phyloP scores from a whole-genome alignment of 345 rosid genomes.

The Brassica cretica region DNA sequence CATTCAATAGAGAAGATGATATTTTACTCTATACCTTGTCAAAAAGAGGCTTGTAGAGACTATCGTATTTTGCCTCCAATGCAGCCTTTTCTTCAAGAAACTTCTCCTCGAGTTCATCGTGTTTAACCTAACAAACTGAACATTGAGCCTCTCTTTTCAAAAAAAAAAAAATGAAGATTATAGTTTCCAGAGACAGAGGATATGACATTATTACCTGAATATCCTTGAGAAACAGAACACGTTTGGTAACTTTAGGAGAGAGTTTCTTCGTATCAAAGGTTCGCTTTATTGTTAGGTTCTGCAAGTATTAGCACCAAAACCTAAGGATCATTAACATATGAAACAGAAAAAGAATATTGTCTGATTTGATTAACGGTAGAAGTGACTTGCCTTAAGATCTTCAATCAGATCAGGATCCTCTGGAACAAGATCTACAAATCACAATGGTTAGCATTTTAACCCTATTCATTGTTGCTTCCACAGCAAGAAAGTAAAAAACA shows the following conservation, averaged over 20 bases:
- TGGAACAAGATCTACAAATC: slow-evolving; percentile 11
- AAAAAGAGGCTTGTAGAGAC: slow-evolving; percentile 33
- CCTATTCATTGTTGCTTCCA: slow-evolving; percentile 10
- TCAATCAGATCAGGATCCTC: slow-evolving; percentile 25
- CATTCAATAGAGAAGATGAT: too few relatives aligned
- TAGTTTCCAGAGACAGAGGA: background rate
- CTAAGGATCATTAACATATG: background rate
- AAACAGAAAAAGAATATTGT: background rate
- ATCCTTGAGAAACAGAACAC: slow-evolving; percentile 35
- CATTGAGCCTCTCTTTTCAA: background rate
- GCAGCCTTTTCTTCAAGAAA: slow-evolving; percentile 36
- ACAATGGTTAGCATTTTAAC: slow-evolving; percentile 8
- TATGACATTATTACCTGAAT: slow-evolving; percentile 33
- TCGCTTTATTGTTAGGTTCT: slow-evolving; percentile 30
- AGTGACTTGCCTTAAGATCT: slow-evolving; percentile 31
- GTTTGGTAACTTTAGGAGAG: slow-evolving; percentile 34
- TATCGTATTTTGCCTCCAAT: slow-evolving; percentile 29
- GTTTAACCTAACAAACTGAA: slow-evolving; percentile 21
- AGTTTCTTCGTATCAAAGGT: slow-evolving; percentile 29
- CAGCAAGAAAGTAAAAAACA: slow-evolving; percentile 12
- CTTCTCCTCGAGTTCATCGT: slow-evolving; percentile 37
- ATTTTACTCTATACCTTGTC: slow-evolving; percentile 7
- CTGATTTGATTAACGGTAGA: background rate
- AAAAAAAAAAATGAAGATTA: background rate
- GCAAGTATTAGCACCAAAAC: background rate